phyloP scores from a whole-genome alignment of 257 asterid genomes.

The Forsythia viridissima region DNA sequence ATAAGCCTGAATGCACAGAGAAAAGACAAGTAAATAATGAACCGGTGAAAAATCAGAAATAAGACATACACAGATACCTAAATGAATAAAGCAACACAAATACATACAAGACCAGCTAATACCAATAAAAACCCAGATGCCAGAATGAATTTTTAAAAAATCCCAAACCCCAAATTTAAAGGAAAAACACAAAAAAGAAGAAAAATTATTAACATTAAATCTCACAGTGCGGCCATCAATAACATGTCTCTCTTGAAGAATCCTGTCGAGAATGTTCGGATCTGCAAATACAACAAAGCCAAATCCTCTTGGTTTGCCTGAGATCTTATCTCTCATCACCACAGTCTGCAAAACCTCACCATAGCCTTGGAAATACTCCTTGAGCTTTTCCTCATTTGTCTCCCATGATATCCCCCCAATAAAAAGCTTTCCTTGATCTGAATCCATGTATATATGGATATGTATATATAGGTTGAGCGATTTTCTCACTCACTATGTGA shows the following conservation, averaged over 20 bases:
- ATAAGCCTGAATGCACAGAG: not conserved
- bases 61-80: not conserved
- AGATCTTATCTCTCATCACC: conserved; percentile 73
- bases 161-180: not conserved
- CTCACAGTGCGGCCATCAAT: conserved; percentile 91
- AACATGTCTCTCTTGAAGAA: conserved; percentile 76
- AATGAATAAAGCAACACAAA: not conserved
- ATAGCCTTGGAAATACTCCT: conserved; percentile 67
- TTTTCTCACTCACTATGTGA: not conserved
- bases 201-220: not conserved
- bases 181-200: not conserved
- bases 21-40: not conserved
- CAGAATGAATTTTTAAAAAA: not conserved
- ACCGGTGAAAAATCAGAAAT: not conserved
- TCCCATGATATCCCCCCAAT: conserved; percentile 96
- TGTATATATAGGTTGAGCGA: not conserved
- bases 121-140: not conserved
- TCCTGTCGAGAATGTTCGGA: conserved; percentile 66
- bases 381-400: conserved; percentile 72
- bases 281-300: conserved; percentile 83
- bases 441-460: conserved; percentile 52
- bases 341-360: conserved; percentile 86
- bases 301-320: conserved; percentile 86
- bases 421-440: conserved; percentile 90
- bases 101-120: not conserved